Percentiles rank a stretch among this genome's conserved stretches.
Evolutionary conservation across 2,329 filamentous ascomycete genomes (phyloP).

Genomic region (Tolypocladium sp.): DNA sequence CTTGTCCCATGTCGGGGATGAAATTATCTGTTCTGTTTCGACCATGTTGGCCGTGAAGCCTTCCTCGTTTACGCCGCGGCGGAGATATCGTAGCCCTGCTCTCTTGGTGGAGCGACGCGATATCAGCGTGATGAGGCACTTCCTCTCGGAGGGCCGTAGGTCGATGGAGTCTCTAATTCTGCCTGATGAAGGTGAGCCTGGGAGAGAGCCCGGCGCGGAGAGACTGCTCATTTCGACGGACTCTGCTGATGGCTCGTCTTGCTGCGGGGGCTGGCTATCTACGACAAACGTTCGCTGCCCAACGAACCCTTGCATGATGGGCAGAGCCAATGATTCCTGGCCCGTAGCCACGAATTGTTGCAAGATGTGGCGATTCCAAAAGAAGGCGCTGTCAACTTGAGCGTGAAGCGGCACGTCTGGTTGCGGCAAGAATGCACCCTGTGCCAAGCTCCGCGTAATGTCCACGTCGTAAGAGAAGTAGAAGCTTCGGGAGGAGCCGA

Average conservation of each 20-base stretch:
- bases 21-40: slow-evolving; percentile 91
- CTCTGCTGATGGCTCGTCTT: slow-evolving; percentile 35
- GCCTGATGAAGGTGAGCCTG: slow-evolving; percentile 15
- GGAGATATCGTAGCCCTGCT: slow-evolving; percentile 81
- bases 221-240: slow-evolving; percentile 37
- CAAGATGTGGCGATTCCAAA: slow-evolving; percentile 80
- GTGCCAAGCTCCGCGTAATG: slow-evolving; percentile 59
- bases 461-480: slow-evolving; percentile 95
- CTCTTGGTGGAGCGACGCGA: slow-evolving; percentile 82
- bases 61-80: slow-evolving; percentile 82
- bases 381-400: slow-evolving; percentile 69
- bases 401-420: slow-evolving; percentile 50
- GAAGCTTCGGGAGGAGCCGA: slow-evolving; percentile 75
- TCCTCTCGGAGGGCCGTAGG: slow-evolving; percentile 38
- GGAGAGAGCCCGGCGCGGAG: slow-evolving; percentile 16
- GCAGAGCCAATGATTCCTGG: slow-evolving; percentile 62
- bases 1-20: slow-evolving; percentile 55
- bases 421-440: slow-evolving; percentile 11
- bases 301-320: slow-evolving; percentile 89
- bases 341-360: slow-evolving; percentile 66
- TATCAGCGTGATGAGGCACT: slow-evolving; percentile 77
- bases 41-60: slow-evolving; percentile 84
- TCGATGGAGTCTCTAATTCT: slow-evolving; percentile 24
- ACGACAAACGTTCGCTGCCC: slow-evolving; percentile 76
- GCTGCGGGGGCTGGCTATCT: slow-evolving; percentile 49